Conservation (phyloP, 345 rosid species). For the Populus pruinosa region DNA sequence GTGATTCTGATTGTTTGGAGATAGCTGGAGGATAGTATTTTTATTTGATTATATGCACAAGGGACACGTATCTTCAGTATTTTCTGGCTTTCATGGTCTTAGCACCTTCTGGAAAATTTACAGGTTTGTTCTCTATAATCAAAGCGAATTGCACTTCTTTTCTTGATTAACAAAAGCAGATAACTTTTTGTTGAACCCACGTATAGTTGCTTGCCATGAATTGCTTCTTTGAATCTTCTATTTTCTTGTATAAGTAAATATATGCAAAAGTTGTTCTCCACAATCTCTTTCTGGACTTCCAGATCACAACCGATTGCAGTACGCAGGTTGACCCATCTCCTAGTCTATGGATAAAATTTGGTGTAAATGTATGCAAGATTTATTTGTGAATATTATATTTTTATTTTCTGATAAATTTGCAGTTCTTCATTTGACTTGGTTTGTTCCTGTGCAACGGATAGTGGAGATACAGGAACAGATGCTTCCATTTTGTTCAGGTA, state of each 20-base stretch:
- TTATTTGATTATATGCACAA: slow-evolving; percentile 10
- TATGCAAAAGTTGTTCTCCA: neutral
- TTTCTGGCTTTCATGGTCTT: slow-evolving; percentile 16
- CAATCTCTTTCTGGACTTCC: neutral
- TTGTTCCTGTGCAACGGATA: neutral
- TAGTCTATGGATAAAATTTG: neutral
- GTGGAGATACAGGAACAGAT: slow-evolving; percentile 2
- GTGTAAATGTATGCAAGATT: neutral
- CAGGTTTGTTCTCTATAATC: slow-evolving; percentile 34
- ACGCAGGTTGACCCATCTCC: neutral
- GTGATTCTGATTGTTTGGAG: slow-evolving; percentile 8
- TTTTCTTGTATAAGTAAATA: neutral
- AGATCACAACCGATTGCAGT: neutral
- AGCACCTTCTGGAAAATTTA: slow-evolving; percentile 6
- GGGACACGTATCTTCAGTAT: slow-evolving; percentile 1
- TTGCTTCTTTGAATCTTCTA: neutral
- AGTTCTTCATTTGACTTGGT: slow-evolving; percentile 8
- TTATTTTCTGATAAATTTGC: slow-evolving; percentile 8
- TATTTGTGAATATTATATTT: neutral
- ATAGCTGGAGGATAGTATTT: slow-evolving; percentile 12
- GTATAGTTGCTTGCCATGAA: neutral
- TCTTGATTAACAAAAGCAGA: neutral
- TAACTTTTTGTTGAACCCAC: neutral
- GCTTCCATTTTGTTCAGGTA: slow-evolving; percentile 26
- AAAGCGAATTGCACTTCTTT: neutral